Evolutionary conservation across 192 early-diverging fungal genomes (phyloP), one percentile per base, ranked within the genome.

Genomic region (Paraglomus brasilianum): DNA sequence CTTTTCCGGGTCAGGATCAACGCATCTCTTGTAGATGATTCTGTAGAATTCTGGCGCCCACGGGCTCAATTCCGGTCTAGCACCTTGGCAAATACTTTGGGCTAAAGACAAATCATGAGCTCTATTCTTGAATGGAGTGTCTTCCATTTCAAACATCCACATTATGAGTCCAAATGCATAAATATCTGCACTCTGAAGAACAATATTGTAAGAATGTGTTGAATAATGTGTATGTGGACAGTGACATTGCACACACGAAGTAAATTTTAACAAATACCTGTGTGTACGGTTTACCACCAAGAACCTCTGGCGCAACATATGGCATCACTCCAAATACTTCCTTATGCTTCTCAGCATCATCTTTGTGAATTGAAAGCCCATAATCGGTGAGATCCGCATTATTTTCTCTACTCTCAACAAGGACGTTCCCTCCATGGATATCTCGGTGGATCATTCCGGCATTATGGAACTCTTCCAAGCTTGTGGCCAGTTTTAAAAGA

Each of bases 391-490:
- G n/a, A n/a, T n/a, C n/a, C n/a, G n/a, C n/a, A n/a, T n/a, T n/a
- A n/a, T n/a, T n/a, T n/a, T n/a, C n/a, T n/a, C n/a, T n/a, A n/a
- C n/a, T n/a, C n/a, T n/a, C n/a, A n/a, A n/a, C n/a, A n/a, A n/a
- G n/a, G 6, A 62, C 47, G 30, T 62, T 62, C 9, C 60, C 60
- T 15, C 42, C 30, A 62, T 62, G 60, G 5, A 62, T 46, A 62
- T 62, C 60, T 45, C 43, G 11, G 30, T 62, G 60, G 4, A 62
- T 62, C 47, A 62, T 22, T 8, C 44, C 60, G 8, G 40, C n/a
- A 45, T 22, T 15, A 62, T 62, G 60, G 24, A 62, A 46, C 24
- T n/a, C 11, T 17, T 62, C 22, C 11, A 62, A 22, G 8, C 60
- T 45, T 45, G 43, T 21, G 15, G 42, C 11, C n/a, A 62, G 19